phyloP scores from a whole-genome alignment of 2,329 filamentous ascomycete genomes.

The Beauveria rudraprayagi region DNA sequence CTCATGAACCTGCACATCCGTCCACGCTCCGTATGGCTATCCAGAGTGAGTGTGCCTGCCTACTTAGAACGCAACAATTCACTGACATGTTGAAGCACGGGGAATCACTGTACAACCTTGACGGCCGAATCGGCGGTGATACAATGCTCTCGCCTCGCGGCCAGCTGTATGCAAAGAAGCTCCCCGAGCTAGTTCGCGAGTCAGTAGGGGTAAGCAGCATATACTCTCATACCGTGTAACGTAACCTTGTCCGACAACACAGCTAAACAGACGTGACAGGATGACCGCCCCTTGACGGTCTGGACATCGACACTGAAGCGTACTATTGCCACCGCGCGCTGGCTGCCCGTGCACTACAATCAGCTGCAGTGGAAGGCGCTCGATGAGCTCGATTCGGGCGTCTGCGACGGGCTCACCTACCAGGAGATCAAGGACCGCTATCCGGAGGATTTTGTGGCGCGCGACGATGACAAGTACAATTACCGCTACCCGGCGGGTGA shows the following conservation, averaged over 20 bases:
- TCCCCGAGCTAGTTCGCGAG: slow-evolving; percentile 76
- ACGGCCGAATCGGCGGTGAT: slow-evolving; percentile 88
- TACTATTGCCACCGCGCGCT: slow-evolving; percentile 85
- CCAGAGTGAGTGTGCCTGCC: slow-evolving; percentile 54
- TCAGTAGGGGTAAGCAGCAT: slow-evolving; percentile 67
- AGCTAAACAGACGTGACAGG: slow-evolving; percentile 27
- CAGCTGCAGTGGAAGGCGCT: slow-evolving; percentile 98
- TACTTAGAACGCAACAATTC: neutral
- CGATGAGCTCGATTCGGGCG: slow-evolving; percentile 91
- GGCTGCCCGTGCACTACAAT: slow-evolving; percentile 74
- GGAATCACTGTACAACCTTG: slow-evolving; percentile 86
- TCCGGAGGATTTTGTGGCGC: slow-evolving; percentile 89
- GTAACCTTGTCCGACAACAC: neutral
- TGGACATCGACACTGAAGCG: slow-evolving; percentile 62
- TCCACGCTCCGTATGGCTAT: slow-evolving; percentile 92
- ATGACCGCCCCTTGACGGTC: slow-evolving; percentile 52
- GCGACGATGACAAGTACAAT: slow-evolving; percentile 99
- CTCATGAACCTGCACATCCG: slow-evolving; percentile 98
- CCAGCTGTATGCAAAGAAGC: slow-evolving; percentile 74
- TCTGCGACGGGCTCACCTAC: slow-evolving; percentile 95
- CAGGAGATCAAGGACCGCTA: slow-evolving; percentile 86
- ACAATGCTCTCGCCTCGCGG: slow-evolving; percentile 79
- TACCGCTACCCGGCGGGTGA: slow-evolving; percentile 97
- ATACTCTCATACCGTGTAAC: slow-evolving; percentile 19
- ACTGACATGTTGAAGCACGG: slow-evolving; percentile 56